These are phyloP conservation scores for Posidonia australis DNA, from an alignment of 106 monocot genomes.

Conservation along the genomic window DNA sequence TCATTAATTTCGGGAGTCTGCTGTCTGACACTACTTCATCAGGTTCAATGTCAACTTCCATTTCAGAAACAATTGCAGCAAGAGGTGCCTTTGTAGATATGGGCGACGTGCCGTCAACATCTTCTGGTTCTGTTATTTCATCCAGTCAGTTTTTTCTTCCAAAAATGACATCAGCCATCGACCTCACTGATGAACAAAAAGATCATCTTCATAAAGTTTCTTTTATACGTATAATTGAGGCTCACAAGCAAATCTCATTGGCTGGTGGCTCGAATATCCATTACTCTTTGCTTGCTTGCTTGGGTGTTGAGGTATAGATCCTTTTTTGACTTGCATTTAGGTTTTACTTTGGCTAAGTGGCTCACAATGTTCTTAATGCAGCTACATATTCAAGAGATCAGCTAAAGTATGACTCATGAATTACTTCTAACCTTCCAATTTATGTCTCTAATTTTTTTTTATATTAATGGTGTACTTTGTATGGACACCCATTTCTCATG, in stretches of 20 bases:
- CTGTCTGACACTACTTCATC: conserved; percentile 37
- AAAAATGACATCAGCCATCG: conserved; percentile 48
- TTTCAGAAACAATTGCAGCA: conserved; percentile 38
- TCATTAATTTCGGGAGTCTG: conserved; percentile 19
- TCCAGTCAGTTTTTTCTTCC: conserved; percentile 39
- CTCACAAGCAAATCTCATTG: conserved; percentile 53
- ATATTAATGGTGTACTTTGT: too few relatives aligned
- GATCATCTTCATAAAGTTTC: conserved; percentile 67
- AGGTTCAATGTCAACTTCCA: conserved; percentile 18
- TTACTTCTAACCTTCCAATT: too few relatives aligned
- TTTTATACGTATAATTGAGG: conserved; percentile 60
- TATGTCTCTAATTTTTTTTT: too few relatives aligned
- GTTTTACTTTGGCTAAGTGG: too few relatives aligned
- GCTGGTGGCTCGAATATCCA: conserved; percentile 44
- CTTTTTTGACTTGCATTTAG: background rate
- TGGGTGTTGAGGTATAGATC: conserved; percentile 65
- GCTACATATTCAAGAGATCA: too few relatives aligned
- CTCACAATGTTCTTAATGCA: too few relatives aligned
- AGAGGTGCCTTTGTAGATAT: conserved; percentile 30
- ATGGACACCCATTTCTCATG: too few relatives aligned
- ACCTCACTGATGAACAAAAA: conserved; percentile 73
- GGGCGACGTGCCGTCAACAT: conserved; percentile 19
- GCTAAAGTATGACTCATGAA: too few relatives aligned
- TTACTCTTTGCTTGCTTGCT: conserved; percentile 69
- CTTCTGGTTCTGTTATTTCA: conserved; percentile 10